Evolutionary conservation across 495 filamentous ascomycete species (phyloP).

Genomic region (Umbilicaria muhlenbergii): DNA sequence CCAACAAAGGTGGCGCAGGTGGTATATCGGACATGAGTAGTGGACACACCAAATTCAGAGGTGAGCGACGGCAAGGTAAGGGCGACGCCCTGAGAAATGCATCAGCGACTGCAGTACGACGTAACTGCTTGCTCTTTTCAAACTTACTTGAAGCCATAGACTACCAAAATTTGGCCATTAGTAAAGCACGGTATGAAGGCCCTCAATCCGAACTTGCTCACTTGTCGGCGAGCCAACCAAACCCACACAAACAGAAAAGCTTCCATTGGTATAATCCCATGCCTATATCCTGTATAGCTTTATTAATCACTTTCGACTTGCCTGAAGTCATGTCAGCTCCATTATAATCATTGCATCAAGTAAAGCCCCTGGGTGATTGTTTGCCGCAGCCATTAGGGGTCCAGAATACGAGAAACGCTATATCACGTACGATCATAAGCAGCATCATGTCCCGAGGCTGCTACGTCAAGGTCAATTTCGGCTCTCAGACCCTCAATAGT

Average conservation of each 20-base stretch:
- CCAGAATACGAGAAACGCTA: neutral
- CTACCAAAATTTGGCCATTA: slow-evolving; percentile 7
- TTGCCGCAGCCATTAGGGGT: no score
- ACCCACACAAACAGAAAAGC: slow-evolving; percentile 66
- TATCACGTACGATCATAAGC: slow-evolving; percentile 38
- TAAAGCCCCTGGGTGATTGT: no score
- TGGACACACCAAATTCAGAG: slow-evolving; percentile 35
- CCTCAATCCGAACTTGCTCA: slow-evolving; percentile 11
- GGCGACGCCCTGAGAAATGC: slow-evolving; percentile 30
- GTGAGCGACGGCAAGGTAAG: slow-evolving; percentile 35
- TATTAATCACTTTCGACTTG: slow-evolving; percentile 43
- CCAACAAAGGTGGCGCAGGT: slow-evolving; percentile 40
- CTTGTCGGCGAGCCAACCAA: slow-evolving; percentile 57
- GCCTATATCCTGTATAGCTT: slow-evolving; percentile 57
- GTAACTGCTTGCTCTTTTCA: neutral
- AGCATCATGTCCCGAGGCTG: slow-evolving; percentile 29
- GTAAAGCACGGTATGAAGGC: neutral
- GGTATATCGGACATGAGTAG: slow-evolving; percentile 34
- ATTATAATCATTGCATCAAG: neutral
- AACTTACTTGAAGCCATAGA: slow-evolving; percentile 27
- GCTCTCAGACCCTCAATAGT: slow-evolving; percentile 32
- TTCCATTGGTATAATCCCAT: slow-evolving; percentile 79
- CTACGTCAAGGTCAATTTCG: slow-evolving; percentile 31
- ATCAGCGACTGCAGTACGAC: no score
- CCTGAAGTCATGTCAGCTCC: slow-evolving; percentile 15